A percentile compares a stretch with the other conserved stretches of the same genome.
phyloP scores from a whole-genome alignment of 108 stramenopile genomes.

The Conticribra weissflogii region DNA sequence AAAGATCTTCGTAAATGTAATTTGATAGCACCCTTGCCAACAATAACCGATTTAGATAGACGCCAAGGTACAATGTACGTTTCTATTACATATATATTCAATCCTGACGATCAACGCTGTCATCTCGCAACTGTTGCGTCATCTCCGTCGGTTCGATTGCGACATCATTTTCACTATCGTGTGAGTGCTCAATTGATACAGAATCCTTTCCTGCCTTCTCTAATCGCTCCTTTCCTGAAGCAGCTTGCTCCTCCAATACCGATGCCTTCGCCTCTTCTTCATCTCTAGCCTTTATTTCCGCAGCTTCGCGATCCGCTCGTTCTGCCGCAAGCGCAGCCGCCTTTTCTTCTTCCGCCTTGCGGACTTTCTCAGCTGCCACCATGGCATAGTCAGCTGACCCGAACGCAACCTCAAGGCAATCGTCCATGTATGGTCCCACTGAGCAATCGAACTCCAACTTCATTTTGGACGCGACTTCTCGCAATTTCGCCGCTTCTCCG shows the following conservation, averaged over 20 bases:
- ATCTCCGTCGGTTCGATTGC: too few species aligned
- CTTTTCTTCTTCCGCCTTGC: slow-evolving; percentile 35
- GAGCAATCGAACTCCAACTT: slow-evolving; percentile 52
- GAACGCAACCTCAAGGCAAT: slow-evolving; percentile 72
- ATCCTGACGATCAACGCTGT: too few species aligned
- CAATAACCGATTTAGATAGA: too few species aligned
- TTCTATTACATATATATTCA: too few species aligned
- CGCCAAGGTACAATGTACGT: too few species aligned
- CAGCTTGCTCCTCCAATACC: background rate
- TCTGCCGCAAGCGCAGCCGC: slow-evolving; percentile 40
- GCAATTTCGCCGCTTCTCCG: slow-evolving; percentile 71
- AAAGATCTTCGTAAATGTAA: too few species aligned
- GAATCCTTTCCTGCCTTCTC: background rate
- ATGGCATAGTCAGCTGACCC: slow-evolving; percentile 50
- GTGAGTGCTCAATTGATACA: too few species aligned
- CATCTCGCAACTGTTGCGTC: too few species aligned
- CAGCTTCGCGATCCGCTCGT: slow-evolving; percentile 16
- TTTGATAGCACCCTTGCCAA: too few species aligned
- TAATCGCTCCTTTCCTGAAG: background rate
- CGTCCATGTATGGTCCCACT: slow-evolving; percentile 67
- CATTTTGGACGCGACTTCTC: slow-evolving; percentile 69
- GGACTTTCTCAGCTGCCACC: slow-evolving; percentile 32
- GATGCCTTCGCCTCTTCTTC: slow-evolving; percentile 7
- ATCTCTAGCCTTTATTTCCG: slow-evolving; percentile 28
- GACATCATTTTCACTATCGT: too few species aligned